Conservation (phyloP, 2,329 filamentous ascomycete species). For the Verticillium klebahnii region DNA sequence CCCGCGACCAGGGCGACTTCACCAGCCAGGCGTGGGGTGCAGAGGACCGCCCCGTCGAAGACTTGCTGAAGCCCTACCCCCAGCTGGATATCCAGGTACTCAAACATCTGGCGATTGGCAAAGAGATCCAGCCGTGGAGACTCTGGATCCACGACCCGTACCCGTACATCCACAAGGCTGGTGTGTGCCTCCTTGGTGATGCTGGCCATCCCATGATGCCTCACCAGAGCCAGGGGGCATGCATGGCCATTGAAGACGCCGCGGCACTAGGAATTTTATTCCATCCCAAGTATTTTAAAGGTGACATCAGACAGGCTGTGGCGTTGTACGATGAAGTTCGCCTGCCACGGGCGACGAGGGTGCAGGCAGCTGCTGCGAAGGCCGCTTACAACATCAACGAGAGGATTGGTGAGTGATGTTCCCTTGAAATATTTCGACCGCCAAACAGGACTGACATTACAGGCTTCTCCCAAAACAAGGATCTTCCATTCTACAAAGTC, state of each 20-base stretch:
- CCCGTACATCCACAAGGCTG: slow-evolving; percentile 46
- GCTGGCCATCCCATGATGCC: slow-evolving; percentile 60
- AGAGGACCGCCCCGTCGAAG: slow-evolving; percentile 47
- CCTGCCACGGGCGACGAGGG: slow-evolving; percentile 48
- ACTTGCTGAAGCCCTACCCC: slow-evolving; percentile 57
- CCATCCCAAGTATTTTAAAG: slow-evolving; percentile 37
- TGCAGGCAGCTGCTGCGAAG: slow-evolving; percentile 53
- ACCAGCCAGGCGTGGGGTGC: slow-evolving; percentile 55
- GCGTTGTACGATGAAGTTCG: slow-evolving; percentile 47
- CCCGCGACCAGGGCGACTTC: slow-evolving; percentile 55
- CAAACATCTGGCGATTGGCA: slow-evolving; percentile 52
- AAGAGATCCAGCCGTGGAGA: slow-evolving; percentile 61
- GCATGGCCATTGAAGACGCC: slow-evolving; percentile 65
- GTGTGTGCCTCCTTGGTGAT: slow-evolving; percentile 58
- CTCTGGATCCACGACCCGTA: slow-evolving; percentile 62
- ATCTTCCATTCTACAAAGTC: slow-evolving; percentile 54
- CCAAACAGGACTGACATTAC: too few relatives aligned
- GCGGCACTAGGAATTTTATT: slow-evolving; percentile 60
- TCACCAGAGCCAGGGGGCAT: slow-evolving; percentile 64
- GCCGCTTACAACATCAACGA: slow-evolving; percentile 60
- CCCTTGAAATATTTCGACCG: too few relatives aligned
- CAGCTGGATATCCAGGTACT: slow-evolving; percentile 54
- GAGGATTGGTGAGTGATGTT: slow-evolving; percentile 42
- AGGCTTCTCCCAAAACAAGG: slow-evolving; percentile 60
- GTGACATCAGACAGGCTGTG: slow-evolving; percentile 42